Base-by-base conservation (phyloP, 2,329 filamentous ascomycete species). In the Didymella pomorum region DNA sequence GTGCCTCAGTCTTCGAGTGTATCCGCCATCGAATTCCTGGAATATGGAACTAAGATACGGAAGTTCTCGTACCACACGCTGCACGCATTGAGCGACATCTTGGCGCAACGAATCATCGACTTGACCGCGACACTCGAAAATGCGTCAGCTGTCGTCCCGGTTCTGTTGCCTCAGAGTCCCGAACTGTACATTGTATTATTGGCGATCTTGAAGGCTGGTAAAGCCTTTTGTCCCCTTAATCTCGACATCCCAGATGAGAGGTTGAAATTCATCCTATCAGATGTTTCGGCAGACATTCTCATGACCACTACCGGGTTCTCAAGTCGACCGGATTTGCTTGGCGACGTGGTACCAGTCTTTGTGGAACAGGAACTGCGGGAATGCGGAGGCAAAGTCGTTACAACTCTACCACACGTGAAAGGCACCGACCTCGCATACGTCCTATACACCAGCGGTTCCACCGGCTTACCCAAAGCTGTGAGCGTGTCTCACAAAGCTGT, bases 391-490 rank as follows among this genome's bases (percentile, higher is more conserved):
- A 9, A 23, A 12, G 16, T 43, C 9, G 18, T 10, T 35, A 10
- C 26, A 26, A 43, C 41, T 4, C 23, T 58, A 41, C 61, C 56
- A 11, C 0, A 45, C 51, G 2, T 76, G 74, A 25, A 67, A 16
- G 50, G 58, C 42, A 46, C 63, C 28, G 63, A 84, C 59, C 74
- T 93, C 23, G 92, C 93, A 23, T 97, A 97, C 79, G 86, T 97
- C 58, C 93, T 97, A 87, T 97, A 96, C 74, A 97, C 93, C 0
- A 96, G 92, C 44, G 93, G 93, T 3, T 96, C 92, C 5, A 97
- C 93, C 0, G 93, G 93, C 12, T 87, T 88, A 4, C 93, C 93
- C 0, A 97, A 97, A 79, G 93, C 93, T 0, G 93, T 97, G 23
- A 85, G 86, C 2, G 82, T 97, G 28, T 92, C 92, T 28, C 93